Conservation (phyloP, 2,329 filamentous ascomycete species). For the Pestalotiopsis fici region DNA sequence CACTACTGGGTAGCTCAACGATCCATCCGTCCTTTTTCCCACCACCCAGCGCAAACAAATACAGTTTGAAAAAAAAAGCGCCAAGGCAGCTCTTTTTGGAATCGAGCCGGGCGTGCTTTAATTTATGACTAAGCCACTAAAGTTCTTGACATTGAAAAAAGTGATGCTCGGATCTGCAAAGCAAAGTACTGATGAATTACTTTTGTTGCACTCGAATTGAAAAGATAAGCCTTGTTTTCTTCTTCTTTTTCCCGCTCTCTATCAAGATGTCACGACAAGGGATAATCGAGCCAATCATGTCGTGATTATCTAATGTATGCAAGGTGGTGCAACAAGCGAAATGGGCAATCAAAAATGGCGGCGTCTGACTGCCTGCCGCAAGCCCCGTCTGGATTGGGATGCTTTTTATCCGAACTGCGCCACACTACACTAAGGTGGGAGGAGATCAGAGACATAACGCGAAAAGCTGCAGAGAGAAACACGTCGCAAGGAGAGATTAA, state of each 20-base stretch:
- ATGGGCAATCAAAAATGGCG: no score
- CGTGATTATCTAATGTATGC: no score
- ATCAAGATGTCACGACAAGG: no score
- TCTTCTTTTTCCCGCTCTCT: no score
- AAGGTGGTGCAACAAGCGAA: no score
- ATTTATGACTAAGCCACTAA: not conserved
- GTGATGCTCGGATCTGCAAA: not conserved
- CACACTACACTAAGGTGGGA: not conserved
- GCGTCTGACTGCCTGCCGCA: not conserved
- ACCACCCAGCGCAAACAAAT: not conserved
- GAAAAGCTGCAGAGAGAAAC: no score
- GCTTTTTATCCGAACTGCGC: not conserved
- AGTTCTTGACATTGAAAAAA: not conserved
- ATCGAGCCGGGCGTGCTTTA: not conserved
- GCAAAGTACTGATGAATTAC: no score
- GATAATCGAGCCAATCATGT: no score
- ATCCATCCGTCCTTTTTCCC: not conserved
- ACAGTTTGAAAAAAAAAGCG: not conserved
- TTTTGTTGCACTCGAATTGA: no score
- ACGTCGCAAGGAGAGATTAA: no score
- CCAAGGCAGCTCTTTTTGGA: not conserved
- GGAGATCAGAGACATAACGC: no score
- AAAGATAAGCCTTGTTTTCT: no score
- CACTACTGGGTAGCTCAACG: not conserved
- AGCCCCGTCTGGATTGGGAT: not conserved